Conservation (phyloP, 2,329 filamentous ascomycete genomes). For the Intubia oerlemansii region DNA sequence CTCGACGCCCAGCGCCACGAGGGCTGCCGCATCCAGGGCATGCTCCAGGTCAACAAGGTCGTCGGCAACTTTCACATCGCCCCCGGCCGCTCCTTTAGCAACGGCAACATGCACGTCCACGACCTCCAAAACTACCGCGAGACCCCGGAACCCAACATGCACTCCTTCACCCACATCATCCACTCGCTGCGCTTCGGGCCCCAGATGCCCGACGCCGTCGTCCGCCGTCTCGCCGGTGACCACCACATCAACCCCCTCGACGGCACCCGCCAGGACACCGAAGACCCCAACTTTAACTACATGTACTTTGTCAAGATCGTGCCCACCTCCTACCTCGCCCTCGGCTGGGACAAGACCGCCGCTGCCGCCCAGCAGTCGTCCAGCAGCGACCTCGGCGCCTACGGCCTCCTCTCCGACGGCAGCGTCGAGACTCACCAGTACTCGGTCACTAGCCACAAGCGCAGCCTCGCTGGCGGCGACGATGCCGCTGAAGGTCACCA, state of each 20-base stretch:
- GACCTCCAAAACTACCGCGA: constrained; percentile 93
- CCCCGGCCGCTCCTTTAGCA: constrained; percentile 87
- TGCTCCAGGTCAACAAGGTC: constrained; percentile 91
- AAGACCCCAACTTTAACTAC: constrained; percentile 76
- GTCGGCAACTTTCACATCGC: constrained; percentile 98
- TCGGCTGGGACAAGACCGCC: constrained; percentile 59
- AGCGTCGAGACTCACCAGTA: constrained; percentile 97
- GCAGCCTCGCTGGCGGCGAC: constrained; percentile 64
- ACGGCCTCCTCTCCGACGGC: constrained; percentile 45
- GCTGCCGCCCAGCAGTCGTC: constrained; percentile 20
- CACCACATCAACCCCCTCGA: constrained; percentile 89
- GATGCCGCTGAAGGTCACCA: constrained; percentile 77
- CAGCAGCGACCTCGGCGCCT: constrained; percentile 41
- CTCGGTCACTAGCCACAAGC: constrained; percentile 89
- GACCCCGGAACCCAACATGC: constrained; percentile 40
- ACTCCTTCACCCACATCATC: constrained; percentile 78
- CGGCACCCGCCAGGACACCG: constrained; percentile 50
- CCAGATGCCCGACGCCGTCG: constrained; percentile 55
- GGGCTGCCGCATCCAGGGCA: constrained; percentile 84
- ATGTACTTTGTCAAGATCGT: constrained; percentile 99
- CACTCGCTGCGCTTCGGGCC: constrained; percentile 87
- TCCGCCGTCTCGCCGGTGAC: constrained; percentile 40
- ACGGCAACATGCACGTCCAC: constrained; percentile 92
- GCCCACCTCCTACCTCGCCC: constrained; percentile 78
- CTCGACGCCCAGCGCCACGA: constrained; percentile 75